Evolutionary conservation across 1,139 yeast species (phyloP).

Genomic region (Meyerozyma sp.): DNA sequence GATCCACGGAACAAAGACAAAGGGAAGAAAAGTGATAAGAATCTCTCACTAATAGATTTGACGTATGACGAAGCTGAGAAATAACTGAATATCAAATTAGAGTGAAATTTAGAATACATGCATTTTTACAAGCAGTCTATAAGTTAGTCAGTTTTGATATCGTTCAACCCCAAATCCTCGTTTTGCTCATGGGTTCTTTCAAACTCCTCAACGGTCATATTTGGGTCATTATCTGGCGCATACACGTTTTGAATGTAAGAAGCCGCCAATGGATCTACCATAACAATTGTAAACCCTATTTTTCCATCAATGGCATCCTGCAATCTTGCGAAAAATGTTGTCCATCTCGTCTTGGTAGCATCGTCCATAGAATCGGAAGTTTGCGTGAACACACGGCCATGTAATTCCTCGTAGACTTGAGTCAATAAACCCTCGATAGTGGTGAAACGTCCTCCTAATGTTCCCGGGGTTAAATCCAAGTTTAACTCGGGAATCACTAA

Average conservation of each 20-base stretch:
- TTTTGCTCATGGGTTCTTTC: conserved; percentile 86
- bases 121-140: neutral
- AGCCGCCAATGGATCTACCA: conserved; percentile 94
- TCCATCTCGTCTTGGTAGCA: conserved; percentile 75
- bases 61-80: neutral
- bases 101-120: neutral
- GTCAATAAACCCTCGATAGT: conserved; percentile 88
- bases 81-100: neutral
- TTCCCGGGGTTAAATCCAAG: conserved; percentile 92
- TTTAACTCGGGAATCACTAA: conserved; percentile 79
- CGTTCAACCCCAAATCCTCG: conserved; percentile 86
- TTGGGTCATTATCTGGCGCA: conserved; percentile 97
- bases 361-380: conserved; percentile 90
- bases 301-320: conserved; percentile 83
- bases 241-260: conserved; percentile 95
- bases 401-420: conserved; percentile 87
- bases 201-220: conserved; percentile 84
- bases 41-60: conserved; percentile 18
- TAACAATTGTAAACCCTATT: conserved; percentile 71
- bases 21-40: conserved; percentile 5
- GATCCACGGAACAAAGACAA: neutral
- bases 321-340: conserved; percentile 64
- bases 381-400: conserved; percentile 76
- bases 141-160: conserved; percentile 49
- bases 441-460: conserved; percentile 96